phyloP scores from a whole-genome alignment of 768 basidiomycete species.

The Lentinula sp. region DNA sequence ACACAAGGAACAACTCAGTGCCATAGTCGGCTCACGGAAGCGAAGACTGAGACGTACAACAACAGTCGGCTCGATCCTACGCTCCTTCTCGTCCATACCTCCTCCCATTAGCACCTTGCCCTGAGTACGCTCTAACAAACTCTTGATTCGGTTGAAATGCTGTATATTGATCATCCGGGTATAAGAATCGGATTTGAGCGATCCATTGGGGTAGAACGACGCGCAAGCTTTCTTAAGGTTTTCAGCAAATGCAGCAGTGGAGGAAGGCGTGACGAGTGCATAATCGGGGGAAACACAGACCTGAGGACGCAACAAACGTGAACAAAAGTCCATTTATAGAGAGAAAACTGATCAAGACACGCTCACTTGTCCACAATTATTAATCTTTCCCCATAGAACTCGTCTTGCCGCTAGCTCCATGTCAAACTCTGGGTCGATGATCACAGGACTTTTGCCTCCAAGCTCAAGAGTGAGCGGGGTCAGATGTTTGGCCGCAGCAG shows the following conservation, averaged over 20 bases:
- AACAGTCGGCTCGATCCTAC: constrained; percentile 69
- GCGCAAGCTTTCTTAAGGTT: constrained; percentile 36
- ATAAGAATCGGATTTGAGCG: constrained; percentile 36
- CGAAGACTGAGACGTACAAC: constrained; percentile 23
- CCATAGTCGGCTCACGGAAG: no score
- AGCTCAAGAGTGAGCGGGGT: constrained; percentile 54
- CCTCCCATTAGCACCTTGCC: constrained; percentile 67
- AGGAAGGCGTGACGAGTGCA: constrained; percentile 37
- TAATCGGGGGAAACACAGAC: constrained; percentile 66
- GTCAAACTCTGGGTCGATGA: constrained; percentile 67
- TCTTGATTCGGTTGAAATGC: constrained; percentile 56
- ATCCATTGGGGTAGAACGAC: constrained; percentile 22
- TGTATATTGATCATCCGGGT: constrained; percentile 45
- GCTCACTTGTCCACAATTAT: constrained; percentile 58
- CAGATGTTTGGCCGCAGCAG: constrained; percentile 47
- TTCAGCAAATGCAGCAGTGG: constrained; percentile 33
- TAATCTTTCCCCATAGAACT: constrained; percentile 76
- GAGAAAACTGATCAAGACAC: background rate
- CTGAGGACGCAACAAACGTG: constrained; percentile 2
- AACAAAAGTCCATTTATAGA: background rate
- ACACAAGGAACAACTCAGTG: no score
- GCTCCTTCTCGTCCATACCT: constrained; percentile 43
- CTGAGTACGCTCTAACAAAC: constrained; percentile 56
- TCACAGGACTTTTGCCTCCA: constrained; percentile 57
- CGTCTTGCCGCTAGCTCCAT: constrained; percentile 59